These are phyloP conservation scores for Mangifera indica DNA, from an alignment of 345 rosid genomes.

Conservation along the genomic window DNA sequence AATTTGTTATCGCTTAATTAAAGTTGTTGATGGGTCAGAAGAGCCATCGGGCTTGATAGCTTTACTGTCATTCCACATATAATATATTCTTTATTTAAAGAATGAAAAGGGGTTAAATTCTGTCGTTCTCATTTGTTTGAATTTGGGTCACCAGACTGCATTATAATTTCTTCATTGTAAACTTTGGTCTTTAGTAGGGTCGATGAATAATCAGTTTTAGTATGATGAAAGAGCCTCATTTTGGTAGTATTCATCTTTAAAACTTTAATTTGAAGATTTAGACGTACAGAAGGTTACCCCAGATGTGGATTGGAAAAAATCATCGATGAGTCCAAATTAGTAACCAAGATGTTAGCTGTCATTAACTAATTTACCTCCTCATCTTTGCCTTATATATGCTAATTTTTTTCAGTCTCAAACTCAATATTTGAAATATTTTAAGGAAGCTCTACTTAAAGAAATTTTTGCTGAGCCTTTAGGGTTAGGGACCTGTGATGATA, in stretches of 20 bases:
- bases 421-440: too few species aligned
- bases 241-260: too few species aligned
- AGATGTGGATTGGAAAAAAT: too few species aligned
- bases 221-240: too few species aligned
- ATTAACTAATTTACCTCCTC: too few species aligned
- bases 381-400: too few species aligned
- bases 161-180: conserved; percentile 8
- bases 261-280: too few species aligned
- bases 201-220: not conserved
- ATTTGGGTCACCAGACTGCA: conserved; percentile 1
- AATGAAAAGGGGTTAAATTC: conserved; percentile 10
- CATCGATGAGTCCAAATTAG: too few species aligned
- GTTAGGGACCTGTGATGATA: not conserved
- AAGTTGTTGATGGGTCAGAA: conserved; percentile 22
- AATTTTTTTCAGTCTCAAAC: too few species aligned
- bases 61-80: conserved; percentile 1
- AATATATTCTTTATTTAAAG: too few species aligned
- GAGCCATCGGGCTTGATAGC: conserved; percentile 2
- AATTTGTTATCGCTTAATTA: conserved; percentile 4
- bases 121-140: conserved; percentile 20
- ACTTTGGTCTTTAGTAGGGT: conserved; percentile 17
- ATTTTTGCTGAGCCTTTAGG: not conserved
- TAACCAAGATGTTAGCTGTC: too few species aligned
- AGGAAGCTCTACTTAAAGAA: not conserved
- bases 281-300: too few species aligned